Base-by-base conservation (phyloP, 225 moss, liverwort and hornwort species). In the Ulota crispa region DNA sequence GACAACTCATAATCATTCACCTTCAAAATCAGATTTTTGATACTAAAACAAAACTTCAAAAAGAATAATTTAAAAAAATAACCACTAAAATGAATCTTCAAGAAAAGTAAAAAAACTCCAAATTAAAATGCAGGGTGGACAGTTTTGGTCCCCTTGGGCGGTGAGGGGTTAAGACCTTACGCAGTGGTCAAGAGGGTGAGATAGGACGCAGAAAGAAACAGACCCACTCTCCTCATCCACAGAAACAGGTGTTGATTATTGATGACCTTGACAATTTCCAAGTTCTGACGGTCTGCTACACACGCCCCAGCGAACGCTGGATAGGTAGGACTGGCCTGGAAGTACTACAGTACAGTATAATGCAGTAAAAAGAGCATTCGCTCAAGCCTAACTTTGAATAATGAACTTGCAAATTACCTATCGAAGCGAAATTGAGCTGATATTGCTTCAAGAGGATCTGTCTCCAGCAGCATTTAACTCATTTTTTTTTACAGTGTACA, bases 391-490 rank as follows among this genome's bases (percentile, higher is more conserved):
- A 56, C 72, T 36, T 26, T 30, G 7, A 75, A 75, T 64, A 26
- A 80, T 62, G 73, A 71, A 74, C 61, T 76, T 27, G 15, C 3
- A 74, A 18, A 62, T 30, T 4, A 37, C 23, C 57, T 73, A 63
- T 57, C 57, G 21, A 41, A 71, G 41, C 70, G 64, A 50, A 43
- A 42, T 42, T 64, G 71, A 50, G 50, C 50, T 50, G 50, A 47
- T 21, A 79, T 18, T 45, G 23, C 50, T 13, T 19, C 54, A 21
- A 78, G 34, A 21, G n/a, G 23, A 79, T 52, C 74, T 42, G 68
- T 62, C 84, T 54, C 79, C 79, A 77, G 47, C 65, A 75, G 60
- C 73, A 36, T 18, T 32, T 47, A 70, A 64, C 75, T 77, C 50
- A 3, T 47, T 16, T 45, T 78, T n/a, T 56, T 70, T 36, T 65